Base-by-base conservation (phyloP, 768 basidiomycete genomes). In the Kwoniella dendrophila region DNA sequence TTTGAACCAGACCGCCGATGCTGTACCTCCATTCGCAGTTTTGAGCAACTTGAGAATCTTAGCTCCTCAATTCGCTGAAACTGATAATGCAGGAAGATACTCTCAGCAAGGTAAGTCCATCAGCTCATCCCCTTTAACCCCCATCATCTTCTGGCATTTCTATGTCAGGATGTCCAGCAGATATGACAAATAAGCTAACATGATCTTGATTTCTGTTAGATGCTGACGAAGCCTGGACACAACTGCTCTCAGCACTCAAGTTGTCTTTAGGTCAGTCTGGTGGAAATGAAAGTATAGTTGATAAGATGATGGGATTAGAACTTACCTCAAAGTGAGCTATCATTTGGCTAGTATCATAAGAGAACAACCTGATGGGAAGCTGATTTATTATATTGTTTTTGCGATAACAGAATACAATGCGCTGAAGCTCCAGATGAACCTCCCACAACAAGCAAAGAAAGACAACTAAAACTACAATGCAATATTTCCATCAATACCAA, bases 31-130 rank as follows among this genome's bases (percentile, higher is more conserved):
- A 0, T 63, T 82, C 11, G 33, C 77, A 1, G 92, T 97, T 79
- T 81, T 96, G 3, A 69, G 75, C 69, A 70, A 79, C 53, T 75
- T 99, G 40, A 85, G 94, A 20, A 83, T 85, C 59, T 85, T 86
- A 8, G 87, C 90, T 30, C 95, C 95, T 2, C 96, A 97, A 80
- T 98, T 99, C 70, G 89, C 86, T 2, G 93, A 98, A 74, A 68
- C 83, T 75, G 78, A 80, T 72, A 49, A 81, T 70, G 45, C 79
- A 69, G 80, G 82, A 10, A 83, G 83, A 18, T 92, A 87, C 71
- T 87, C 93, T 1, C 96, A 97, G 76, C 95, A 97, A 84, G 84
- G 82, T 83, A 36, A 33, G 66, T 50, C 11, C 40, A 8, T 41
- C 22, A 7, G 48, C 24, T 27, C 27, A 40, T 40, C 12, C 38